Percentiles rank a stretch among this genome's conserved stretches.
phyloP scores from a whole-genome alignment of 2,329 filamentous ascomycete species.

The Tolypocladium cylindrosporum region DNA sequence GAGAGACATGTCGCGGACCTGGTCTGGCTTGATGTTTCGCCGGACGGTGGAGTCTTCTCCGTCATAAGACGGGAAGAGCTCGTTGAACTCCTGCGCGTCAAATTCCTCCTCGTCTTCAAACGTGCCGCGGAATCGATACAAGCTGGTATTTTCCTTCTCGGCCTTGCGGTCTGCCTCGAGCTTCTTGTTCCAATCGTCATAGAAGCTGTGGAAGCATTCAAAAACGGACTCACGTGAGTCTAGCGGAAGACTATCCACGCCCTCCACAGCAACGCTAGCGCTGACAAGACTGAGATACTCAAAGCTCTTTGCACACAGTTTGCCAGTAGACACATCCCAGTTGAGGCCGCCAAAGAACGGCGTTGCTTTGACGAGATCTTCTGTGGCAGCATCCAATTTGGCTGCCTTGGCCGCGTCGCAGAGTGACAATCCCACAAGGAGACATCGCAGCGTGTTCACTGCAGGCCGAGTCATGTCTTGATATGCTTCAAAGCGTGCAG shows the following conservation, averaged over 20 bases:
- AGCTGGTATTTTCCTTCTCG: slow-evolving; percentile 60
- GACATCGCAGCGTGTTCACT: slow-evolving; percentile 67
- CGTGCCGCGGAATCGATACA: slow-evolving; percentile 77
- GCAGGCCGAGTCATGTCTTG: slow-evolving; percentile 75
- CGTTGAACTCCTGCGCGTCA: slow-evolving; percentile 63
- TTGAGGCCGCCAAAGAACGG: slow-evolving; percentile 46
- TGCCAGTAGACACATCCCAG: slow-evolving; percentile 13
- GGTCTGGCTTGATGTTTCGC: slow-evolving; percentile 21
- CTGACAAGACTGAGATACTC: slow-evolving; percentile 29
- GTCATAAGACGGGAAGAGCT: slow-evolving; percentile 72
- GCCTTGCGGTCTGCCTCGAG: slow-evolving; percentile 68
- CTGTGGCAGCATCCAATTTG: slow-evolving; percentile 23
- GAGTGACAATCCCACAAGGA: slow-evolving; percentile 66
- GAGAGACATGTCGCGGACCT: slow-evolving; percentile 46
- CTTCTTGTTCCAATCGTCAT: slow-evolving; percentile 69
- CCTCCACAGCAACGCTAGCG: slow-evolving; percentile 35
- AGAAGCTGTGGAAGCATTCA: slow-evolving; percentile 61
- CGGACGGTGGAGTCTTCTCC: slow-evolving; percentile 28
- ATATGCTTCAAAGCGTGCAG: slow-evolving; percentile 63
- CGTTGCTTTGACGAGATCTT: slow-evolving; percentile 32
- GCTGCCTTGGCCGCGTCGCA: slow-evolving; percentile 34
- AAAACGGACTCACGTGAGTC: slow-evolving; percentile 46
- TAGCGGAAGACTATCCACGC: slow-evolving; percentile 26
- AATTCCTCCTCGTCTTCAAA: slow-evolving; percentile 66
- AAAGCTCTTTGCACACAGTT: slow-evolving; percentile 22